These are phyloP conservation scores for Candida suzukii DNA, from an alignment of 805 yeast genomes.

Conservation along the genomic window DNA sequence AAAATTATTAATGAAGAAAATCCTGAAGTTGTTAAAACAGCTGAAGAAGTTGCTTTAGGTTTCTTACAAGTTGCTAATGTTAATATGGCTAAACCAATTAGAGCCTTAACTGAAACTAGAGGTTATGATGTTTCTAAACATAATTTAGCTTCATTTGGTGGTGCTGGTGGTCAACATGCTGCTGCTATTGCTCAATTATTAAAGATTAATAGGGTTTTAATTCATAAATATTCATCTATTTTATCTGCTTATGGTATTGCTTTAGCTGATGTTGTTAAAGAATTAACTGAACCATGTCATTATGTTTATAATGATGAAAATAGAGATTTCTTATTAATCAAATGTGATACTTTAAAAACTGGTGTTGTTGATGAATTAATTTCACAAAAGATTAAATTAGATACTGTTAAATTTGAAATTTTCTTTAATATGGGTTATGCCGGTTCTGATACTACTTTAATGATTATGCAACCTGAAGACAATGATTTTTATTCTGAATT, in stretches of 20 bases:
- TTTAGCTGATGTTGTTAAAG: slow-evolving; percentile 27
- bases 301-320: slow-evolving; percentile 8
- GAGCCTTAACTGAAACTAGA: slow-evolving; percentile 27
- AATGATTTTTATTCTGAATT: slow-evolving; percentile 35
- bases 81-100: slow-evolving; percentile 28
- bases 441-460: slow-evolving; percentile 62
- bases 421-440: slow-evolving; percentile 57
- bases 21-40: slow-evolving; percentile 10
- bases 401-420: slow-evolving; percentile 29
- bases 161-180: slow-evolving; percentile 31
- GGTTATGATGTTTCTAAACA: slow-evolving; percentile 27
- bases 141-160: slow-evolving; percentile 29
- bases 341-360: slow-evolving; percentile 9
- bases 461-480: slow-evolving; percentile 36
- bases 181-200: slow-evolving; percentile 22
- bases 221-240: slow-evolving; percentile 28
- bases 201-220: slow-evolving; percentile 23
- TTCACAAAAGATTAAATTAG: slow-evolving; percentile 17
- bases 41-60: slow-evolving; percentile 27
- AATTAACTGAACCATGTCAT: slow-evolving; percentile 22
- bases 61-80: slow-evolving; percentile 27
- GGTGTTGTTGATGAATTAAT: slow-evolving; percentile 17
- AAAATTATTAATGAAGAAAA: slow-evolving; percentile 21
- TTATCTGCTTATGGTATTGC: slow-evolving; percentile 32
- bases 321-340: slow-evolving; percentile 1